Base-by-base conservation (phyloP, 1,139 yeast species). In the Saccharomycopsis phalli region DNA sequence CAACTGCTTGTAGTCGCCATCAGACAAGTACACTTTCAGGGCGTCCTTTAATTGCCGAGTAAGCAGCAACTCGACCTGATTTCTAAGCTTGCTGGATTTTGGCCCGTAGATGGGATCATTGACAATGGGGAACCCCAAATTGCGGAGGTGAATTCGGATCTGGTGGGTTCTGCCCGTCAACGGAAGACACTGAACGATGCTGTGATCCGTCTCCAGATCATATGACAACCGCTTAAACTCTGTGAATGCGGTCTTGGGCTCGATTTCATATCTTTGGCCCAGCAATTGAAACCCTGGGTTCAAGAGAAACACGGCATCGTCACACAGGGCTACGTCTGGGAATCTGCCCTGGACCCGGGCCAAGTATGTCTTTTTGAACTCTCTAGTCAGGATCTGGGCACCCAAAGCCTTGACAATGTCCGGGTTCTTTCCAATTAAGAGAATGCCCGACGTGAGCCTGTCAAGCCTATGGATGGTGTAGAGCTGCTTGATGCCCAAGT, bases 161-260 rank as follows among this genome's bases (percentile, higher is more conserved):
- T 91, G 98, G 57, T 91, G 98, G 0, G 97, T 84, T 53, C 98
- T 68, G 0, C 98, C 98, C 0, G 98, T 88, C 16, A 71, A 60
- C 1, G 98, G 98, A 47, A 65, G 70, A 57, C 97, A 88, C 45
- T 77, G 69, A 2, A 91, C 95, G 28, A 91, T 67, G 44, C 94
- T 74, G 44, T 77, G 68, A 50, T 77, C 53, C 2, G 53, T 47
- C 1, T 41, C 41, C 0, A 53, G 31, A 50, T 57, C 54, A 44
- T 63, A 65, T 17, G 47, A 50, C 1, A 69, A 23, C 3, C 58
- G 55, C 37, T 56, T 47, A 44, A 74, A 68, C 4, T 49, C 37
- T 0, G 81, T 74, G 3, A 44, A 46, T 0, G 79, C 76, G 1
- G 74, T 68, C 42, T 67, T 52, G 14, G 22, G 31, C 25, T 35